Percentiles rank a stretch among this genome's conserved stretches.
phyloP scores from a whole-genome alignment of 169 alveolate species.

The Plasmodium gonderi region DNA sequence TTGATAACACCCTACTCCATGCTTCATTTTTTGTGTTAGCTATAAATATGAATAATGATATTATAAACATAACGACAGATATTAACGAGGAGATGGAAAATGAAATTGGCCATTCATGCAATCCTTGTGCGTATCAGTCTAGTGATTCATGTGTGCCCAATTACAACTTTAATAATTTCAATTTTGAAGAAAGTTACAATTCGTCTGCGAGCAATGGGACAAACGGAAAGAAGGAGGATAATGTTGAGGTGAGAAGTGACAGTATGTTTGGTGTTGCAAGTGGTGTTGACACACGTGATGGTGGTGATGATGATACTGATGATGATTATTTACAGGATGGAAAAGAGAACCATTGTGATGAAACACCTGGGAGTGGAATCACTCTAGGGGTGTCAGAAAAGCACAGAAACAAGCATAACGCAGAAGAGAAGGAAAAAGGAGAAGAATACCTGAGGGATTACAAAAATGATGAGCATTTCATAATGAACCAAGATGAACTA shows the following conservation, averaged over 20 bases:
- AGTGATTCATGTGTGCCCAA: background rate
- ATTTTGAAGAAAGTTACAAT: background rate
- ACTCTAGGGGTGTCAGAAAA: too few species aligned
- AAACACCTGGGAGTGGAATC: too few species aligned
- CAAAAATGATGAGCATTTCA: background rate
- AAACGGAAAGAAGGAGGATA: background rate
- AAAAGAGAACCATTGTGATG: background rate
- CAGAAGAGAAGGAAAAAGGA: too few species aligned
- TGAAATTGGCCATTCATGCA: background rate
- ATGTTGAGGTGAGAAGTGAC: background rate
- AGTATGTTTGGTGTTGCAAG: background rate
- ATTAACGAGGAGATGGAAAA: slow-evolving; percentile 27
- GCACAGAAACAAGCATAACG: too few species aligned
- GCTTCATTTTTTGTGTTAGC: slow-evolving; percentile 78
- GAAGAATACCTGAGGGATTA: background rate
- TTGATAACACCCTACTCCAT: slow-evolving; percentile 87
- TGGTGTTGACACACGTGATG: background rate
- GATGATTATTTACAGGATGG: background rate
- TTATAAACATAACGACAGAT: slow-evolving; percentile 55
- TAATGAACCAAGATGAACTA: slow-evolving; percentile 39
- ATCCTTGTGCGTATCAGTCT: background rate
- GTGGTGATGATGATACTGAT: background rate
- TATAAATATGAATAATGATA: slow-evolving; percentile 18
- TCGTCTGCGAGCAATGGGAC: background rate
- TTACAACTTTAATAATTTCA: background rate